Evolutionary conservation across 345 rosid genomes (phyloP).

Genomic region (Eucalyptus tenuipes): DNA sequence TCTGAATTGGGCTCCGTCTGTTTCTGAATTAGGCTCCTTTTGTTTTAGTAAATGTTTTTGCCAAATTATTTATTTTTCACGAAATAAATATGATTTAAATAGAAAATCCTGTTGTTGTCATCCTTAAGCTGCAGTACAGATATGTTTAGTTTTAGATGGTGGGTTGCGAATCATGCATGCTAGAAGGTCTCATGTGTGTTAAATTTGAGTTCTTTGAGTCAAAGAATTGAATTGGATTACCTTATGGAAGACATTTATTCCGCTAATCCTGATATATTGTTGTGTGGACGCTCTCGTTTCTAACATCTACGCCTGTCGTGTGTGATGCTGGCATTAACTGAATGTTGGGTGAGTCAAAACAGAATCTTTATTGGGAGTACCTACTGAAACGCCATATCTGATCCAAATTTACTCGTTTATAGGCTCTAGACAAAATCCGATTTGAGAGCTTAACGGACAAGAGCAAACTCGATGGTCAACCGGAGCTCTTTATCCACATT

Average conservation of each 20-base stretch:
- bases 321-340: neutral
- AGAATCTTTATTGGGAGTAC: neutral
- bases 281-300: neutral
- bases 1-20: neutral
- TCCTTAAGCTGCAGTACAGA: neutral
- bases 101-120: neutral
- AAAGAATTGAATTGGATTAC: neutral
- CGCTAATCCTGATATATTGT: neutral
- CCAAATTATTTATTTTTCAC: neutral
- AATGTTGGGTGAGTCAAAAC: neutral
- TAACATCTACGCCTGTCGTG: neutral
- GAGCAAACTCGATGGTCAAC: constrained; percentile 79
- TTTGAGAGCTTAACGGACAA: constrained; percentile 86
- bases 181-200: neutral
- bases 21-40: neutral
- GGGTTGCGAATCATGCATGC: neutral
- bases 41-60: neutral
- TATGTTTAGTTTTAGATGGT: neutral
- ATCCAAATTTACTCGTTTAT: neutral
- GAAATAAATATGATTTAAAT: neutral
- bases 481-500: constrained; percentile 74
- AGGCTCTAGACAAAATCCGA: constrained; percentile 91
- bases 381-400: neutral
- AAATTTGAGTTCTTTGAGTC: neutral
- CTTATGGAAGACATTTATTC: neutral